Conservation (phyloP, 495 filamentous ascomycete species). For the Massariosphaeria phaeospora region DNA sequence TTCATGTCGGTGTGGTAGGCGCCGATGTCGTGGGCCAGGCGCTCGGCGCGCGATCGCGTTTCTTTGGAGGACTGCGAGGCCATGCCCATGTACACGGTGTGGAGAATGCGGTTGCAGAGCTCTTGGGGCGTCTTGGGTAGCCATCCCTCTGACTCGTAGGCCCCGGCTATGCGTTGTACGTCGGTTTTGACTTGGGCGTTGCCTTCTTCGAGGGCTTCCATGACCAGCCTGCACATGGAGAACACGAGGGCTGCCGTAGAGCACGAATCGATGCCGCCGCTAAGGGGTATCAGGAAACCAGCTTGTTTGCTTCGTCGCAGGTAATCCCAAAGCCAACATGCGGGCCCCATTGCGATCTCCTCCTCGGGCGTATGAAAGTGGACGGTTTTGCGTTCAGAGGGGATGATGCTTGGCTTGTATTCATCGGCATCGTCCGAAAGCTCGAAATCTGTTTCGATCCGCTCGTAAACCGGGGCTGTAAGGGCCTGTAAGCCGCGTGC, state of each 20-base stretch:
- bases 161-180: constrained; percentile 56
- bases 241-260: constrained; percentile 63
- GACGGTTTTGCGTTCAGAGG: constrained; percentile 36
- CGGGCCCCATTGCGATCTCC: constrained; percentile 67
- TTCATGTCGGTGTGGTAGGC: constrained; percentile 70
- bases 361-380: constrained; percentile 63
- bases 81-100: constrained; percentile 81
- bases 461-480: constrained; percentile 38
- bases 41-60: constrained; percentile 65
- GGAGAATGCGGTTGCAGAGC: constrained; percentile 54
- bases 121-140: constrained; percentile 49
- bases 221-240: constrained; percentile 48
- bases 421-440: constrained; percentile 37
- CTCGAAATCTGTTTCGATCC: constrained; percentile 45
- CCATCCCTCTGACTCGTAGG: constrained; percentile 48
- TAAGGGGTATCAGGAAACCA: constrained; percentile 46
- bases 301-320: constrained; percentile 45
- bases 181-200: constrained; percentile 69
- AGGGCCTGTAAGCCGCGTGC: constrained; percentile 57
- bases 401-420: constrained; percentile 34
- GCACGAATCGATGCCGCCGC: constrained; percentile 71
- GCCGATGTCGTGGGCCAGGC: constrained; percentile 65
- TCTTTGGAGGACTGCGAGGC: constrained; percentile 62
- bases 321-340: constrained; percentile 84
- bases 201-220: constrained; percentile 57